Evolutionary conservation across 2,329 filamentous ascomycete genomes (phyloP), one percentile per base, ranked within the genome.

Genomic region (Fusarium coicis): DNA sequence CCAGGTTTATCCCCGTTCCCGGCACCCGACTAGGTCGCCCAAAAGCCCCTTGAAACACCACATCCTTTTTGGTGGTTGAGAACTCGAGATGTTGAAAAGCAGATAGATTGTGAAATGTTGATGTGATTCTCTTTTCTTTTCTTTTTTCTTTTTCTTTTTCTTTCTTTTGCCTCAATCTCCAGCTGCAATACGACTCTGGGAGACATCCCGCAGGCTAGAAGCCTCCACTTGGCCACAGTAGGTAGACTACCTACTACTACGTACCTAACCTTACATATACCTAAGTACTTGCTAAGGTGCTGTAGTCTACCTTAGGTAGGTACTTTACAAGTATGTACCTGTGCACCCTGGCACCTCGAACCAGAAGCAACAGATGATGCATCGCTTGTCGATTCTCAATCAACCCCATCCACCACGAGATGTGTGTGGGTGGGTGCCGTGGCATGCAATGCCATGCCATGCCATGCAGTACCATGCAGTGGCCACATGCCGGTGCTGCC

Each of bases 1-100:
- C 43, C 40, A 68, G 57, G 57, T 28, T 28, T 28, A 57, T 57
- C 64, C 65, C 44, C 66, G 69, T 50, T 58, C 37, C 55, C 19
- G 32, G 26, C 55, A 66, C 28, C 43, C 40, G 52, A 46, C 57
- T 43, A 64, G 57, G 57, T 58, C 53, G 21, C 46, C 52, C 36
- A 55, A 60, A 56, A 55, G 57, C 70, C 70, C 70, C 70, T 71
- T 73, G 68, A 73, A 73, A 73, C 70, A 63, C 70, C 37, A 56
- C 18, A 39, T 49, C 39, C 36, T 18, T 37, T 46, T 39, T 44
- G 23, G 49, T 43, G 32, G 39, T 56, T 32, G 50, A 53, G n/a
- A n/a, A n/a, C n/a, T n/a, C n/a, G n/a, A n/a, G 44, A 43, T 36
- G 54, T 66, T 44, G 46, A 32, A 21, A 68, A 34, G 34, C 37